Base-by-base conservation (phyloP, 345 rosid genomes). In the Hibiscus syriacus region DNA sequence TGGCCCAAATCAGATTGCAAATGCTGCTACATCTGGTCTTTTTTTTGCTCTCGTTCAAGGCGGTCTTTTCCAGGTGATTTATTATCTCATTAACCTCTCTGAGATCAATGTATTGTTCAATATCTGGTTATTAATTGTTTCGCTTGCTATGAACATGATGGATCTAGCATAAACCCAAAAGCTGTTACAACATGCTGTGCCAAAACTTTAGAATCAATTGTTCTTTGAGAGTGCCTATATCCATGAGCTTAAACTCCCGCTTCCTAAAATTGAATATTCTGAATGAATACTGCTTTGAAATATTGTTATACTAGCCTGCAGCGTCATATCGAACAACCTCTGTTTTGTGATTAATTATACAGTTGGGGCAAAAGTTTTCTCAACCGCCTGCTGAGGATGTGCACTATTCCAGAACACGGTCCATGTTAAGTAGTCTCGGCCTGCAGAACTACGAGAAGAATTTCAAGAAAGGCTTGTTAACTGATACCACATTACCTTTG, bases 361-460 rank as follows among this genome's bases (percentile, higher is more conserved):
- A 93, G 98, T 13, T 90, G 20, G 92, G 96, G 14, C 79, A 93
- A 43, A 89, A 84, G 65, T 86, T 85, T 75, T 68, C 86, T 38
- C 85, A 79, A 75, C 87, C 90, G 52, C 84, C 77, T 23, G 66
- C 66, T 49, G 91, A 87, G 71, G 97, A 93, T 75, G 54, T 71
- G 7, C 52, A 74, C 66, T 90, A 90, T 72, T 66, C 71, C 19
- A 83, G 79, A 62, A 82, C 85, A 53, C 83, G 86, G 75, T 69
- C 80, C 68, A 81, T 93, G 92, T 70, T 93, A 39, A 13, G 54
- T 69, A 80, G 70, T 70, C 89, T 90, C 30, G 99, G 99, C 68
- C 82, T 94, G 16, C 90, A 89, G 78, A 85, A 77, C 54, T 90
- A 94, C 23, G 95, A 91, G 82, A 89, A 87, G 85, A 90, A 94